Evolutionary conservation across 78 protist species (phyloP).

Genomic region (Dictyostelium citrinum): DNA sequence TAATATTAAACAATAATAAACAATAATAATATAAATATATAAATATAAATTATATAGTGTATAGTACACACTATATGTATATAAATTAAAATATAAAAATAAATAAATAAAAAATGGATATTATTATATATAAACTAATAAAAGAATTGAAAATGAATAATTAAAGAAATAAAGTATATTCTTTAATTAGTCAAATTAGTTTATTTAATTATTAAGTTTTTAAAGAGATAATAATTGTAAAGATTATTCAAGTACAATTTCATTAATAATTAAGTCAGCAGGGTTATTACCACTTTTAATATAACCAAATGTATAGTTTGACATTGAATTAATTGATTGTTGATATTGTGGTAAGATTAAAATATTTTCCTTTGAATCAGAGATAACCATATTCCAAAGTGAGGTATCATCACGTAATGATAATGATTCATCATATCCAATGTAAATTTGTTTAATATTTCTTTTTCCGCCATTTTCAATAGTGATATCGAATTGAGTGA

Average conservation of each 20-base stretch:
- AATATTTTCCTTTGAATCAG: not conserved
- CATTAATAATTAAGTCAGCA: not conserved
- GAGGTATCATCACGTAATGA: not conserved
- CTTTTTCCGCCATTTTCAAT: not conserved
- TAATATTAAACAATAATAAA: not conserved
- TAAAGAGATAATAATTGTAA: no score
- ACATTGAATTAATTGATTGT: not conserved
- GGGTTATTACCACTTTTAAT: not conserved
- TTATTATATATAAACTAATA: not conserved
- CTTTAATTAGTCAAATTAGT: not conserved
- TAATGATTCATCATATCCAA: not conserved
- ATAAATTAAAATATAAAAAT: no score
- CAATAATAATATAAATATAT: no score
- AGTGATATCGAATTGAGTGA: not conserved
- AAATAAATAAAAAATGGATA: no score
- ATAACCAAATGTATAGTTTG: slow-evolving; percentile 32
- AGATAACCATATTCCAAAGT: slow-evolving; percentile 11
- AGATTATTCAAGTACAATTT: not conserved
- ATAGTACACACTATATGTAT: not conserved
- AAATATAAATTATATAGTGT: not conserved
- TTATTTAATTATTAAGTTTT: not conserved
- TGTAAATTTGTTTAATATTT: slow-evolving; percentile 4
- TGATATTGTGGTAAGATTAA: slow-evolving; percentile 23
- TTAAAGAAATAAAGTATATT: no score
- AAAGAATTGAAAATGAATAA: not conserved